These are phyloP conservation scores for Fusarium hainanense DNA, from an alignment of 2,329 filamentous ascomycete species.

Conservation along the genomic window DNA sequence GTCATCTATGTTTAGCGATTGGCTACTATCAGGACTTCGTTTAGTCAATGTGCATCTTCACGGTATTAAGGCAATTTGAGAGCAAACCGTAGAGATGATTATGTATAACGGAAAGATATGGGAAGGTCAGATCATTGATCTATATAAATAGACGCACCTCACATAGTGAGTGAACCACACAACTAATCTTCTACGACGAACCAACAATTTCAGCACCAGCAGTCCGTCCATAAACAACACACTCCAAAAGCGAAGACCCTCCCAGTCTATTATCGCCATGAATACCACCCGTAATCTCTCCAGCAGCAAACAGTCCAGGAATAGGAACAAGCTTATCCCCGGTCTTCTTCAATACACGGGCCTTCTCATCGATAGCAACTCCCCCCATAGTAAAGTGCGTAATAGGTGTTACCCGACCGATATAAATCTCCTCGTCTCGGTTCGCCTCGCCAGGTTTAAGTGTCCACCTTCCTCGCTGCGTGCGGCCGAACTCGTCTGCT, in stretches of 20 bases:
- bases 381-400: constrained; percentile 77
- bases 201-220: constrained; percentile 56
- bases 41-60: background rate
- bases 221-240: constrained; percentile 71
- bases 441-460: constrained; percentile 57
- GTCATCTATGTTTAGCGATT: background rate
- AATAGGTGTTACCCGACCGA: constrained; percentile 71
- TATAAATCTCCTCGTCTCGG: constrained; percentile 64
- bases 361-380: constrained; percentile 64
- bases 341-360: constrained; percentile 59
- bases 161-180: constrained; percentile 30
- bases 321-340: constrained; percentile 57
- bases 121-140: background rate
- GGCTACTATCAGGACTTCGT: background rate
- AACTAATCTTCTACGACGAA: background rate
- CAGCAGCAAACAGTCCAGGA: constrained; percentile 69
- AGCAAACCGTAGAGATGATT: too few species aligned
- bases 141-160: constrained; percentile 36
- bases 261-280: constrained; percentile 72
- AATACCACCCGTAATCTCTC: constrained; percentile 72
- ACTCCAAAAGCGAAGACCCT: constrained; percentile 71
- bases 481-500: constrained; percentile 60
- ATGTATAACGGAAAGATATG: too few species aligned
- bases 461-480: constrained; percentile 66
- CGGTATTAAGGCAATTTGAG: too few species aligned